These are phyloP conservation scores for Bimuria novae-zelandiae DNA, from an alignment of 2,329 filamentous ascomycete genomes.

Conservation along the genomic window DNA sequence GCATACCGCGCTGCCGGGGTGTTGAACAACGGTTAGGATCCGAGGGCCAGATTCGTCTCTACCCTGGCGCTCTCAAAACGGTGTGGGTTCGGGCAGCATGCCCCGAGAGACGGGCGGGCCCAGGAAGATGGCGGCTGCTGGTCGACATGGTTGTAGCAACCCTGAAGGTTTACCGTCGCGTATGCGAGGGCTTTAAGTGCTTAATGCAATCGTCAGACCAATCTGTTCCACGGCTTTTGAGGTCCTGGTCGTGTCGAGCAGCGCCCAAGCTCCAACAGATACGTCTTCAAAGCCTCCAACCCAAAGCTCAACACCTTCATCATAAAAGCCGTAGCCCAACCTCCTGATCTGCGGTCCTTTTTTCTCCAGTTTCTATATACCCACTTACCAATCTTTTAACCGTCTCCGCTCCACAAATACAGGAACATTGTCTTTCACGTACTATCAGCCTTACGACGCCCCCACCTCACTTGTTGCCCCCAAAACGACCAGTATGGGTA, in stretches of 20 bases:
- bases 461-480: not conserved
- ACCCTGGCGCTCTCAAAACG: constrained; percentile 33
- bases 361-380: constrained; percentile 3
- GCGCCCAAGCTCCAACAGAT: constrained; percentile 25
- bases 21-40: constrained; percentile 25
- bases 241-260: constrained; percentile 20
- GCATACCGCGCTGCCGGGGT: constrained; percentile 38
- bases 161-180: constrained; percentile 28
- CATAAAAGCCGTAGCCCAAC: constrained; percentile 28
- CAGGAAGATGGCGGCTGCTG: constrained; percentile 25
- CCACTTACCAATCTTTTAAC: not conserved
- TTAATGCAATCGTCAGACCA: constrained; percentile 33
- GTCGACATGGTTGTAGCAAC: constrained; percentile 19
- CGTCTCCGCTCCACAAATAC: not conserved
- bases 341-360: constrained; percentile 10
- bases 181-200: constrained; percentile 37
- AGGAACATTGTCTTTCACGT: not conserved
- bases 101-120: constrained; percentile 32
- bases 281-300: constrained; percentile 34
- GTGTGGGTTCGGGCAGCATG: constrained; percentile 34
- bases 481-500: constrained; percentile 51
- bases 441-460: constrained; percentile 1
- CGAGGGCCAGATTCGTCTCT: constrained; percentile 30
- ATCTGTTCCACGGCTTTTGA: constrained; percentile 34
- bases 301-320: constrained; percentile 20